Percentiles rank a stretch among this genome's conserved stretches.
Conservation (phyloP, 1,284 basidiomycete species). For the Trametes polyzona region DNA sequence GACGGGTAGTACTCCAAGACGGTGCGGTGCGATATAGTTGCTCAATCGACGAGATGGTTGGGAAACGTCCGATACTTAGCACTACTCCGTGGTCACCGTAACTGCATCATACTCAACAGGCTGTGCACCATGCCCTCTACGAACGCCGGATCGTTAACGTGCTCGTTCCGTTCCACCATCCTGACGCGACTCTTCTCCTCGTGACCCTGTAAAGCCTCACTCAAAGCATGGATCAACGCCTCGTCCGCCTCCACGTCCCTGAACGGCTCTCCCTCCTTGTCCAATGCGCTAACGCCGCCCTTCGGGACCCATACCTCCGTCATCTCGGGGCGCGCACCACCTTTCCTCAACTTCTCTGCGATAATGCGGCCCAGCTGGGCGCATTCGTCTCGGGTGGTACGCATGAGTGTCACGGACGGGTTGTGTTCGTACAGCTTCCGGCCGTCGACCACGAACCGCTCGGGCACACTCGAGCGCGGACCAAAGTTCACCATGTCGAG, state of each 20-base stretch:
- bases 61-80: no score
- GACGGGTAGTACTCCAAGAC: no score
- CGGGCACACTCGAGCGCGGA: constrained; percentile 25
- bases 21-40: no score
- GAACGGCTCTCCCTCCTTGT: constrained; percentile 19
- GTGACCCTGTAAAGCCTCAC: constrained; percentile 4
- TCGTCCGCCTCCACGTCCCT: constrained; percentile 25
- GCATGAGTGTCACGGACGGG: constrained; percentile 27
- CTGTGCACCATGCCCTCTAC: constrained; percentile 23
- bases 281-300: constrained; percentile 25
- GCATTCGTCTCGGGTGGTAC: constrained; percentile 27
- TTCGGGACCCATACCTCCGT: constrained; percentile 27
- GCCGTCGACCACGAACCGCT: constrained; percentile 12
- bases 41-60: no score
- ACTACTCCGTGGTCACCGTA: no score
- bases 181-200: not conserved
- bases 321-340: constrained; percentile 5
- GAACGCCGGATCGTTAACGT: constrained; percentile 27
- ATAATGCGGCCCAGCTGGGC: constrained; percentile 21
- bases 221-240: constrained; percentile 18
- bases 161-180: constrained; percentile 21
- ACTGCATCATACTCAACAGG: constrained; percentile 20
- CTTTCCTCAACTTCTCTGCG: constrained; percentile 20
- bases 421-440: constrained; percentile 27
- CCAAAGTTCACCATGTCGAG: constrained; percentile 32